Evolutionary conservation across 2,329 filamentous ascomycete species (phyloP), one percentile per base, ranked within the genome.

Genomic region (Fusarium graminum): DNA sequence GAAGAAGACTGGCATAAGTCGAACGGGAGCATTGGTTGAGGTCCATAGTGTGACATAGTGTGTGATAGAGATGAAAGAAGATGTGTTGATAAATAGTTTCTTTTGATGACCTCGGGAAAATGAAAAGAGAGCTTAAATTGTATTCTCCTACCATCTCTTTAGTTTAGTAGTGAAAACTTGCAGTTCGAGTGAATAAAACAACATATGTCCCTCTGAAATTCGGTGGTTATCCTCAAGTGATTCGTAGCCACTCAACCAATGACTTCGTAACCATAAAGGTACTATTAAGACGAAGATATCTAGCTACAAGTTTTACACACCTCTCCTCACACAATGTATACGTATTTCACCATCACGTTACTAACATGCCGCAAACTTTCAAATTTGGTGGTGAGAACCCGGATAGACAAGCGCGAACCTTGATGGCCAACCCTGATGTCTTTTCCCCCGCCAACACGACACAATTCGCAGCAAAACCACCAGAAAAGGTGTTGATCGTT

Each of bases 341-440:
- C 8, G 59, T 65, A 68, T 43, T 12, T 16, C 8, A 13, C 4
- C 47, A 68, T 58, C 60, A 30, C 8, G 12, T 41, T 43, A 58
- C 59, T 53, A 52, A 43, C 39, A 17, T 47, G 32, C 40, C 39
- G 47, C 30, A 30, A 44, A 28, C 16, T 29, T 26, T 39, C 42
- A 32, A 52, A 46, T 34, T 51, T 61, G 51, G 49, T 32, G 39
- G 49, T 59, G 68, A 72, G 71, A 72, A 73, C 70, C 71, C 52
- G 63, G 71, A 73, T 73, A 72, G 69, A 49, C 56, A 66, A 16
- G 2, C 26, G 58, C 39, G 67, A 40, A 71, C 71, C 71, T 63
- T 69, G 71, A 73, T 73, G 71, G 71, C 13, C 62, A 72, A 73
- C 71, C 71, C 50, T 71, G 71, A 72, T 73, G 71, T 64, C 69